Conservation (phyloP, 768 basidiomycete genomes). For the Lentinula raphanica region DNA sequence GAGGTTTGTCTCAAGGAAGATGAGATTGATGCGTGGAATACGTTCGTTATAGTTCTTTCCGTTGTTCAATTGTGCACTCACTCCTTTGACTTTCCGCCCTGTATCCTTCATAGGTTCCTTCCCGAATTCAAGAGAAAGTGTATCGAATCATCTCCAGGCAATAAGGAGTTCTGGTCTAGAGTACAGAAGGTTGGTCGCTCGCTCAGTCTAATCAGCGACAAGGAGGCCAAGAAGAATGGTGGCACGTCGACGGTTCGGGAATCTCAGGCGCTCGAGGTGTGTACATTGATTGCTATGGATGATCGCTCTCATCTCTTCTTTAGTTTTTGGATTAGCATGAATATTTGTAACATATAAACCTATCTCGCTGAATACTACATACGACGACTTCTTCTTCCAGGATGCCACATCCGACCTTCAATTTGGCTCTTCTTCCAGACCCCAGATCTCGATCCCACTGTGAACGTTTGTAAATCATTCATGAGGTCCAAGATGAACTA, state of each 20-base stretch:
- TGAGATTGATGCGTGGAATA: slow-evolving; percentile 80
- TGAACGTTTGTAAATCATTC: too few relatives aligned
- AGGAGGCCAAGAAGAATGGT: slow-evolving; percentile 57
- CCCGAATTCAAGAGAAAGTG: slow-evolving; percentile 54
- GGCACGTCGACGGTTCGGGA: slow-evolving; percentile 56
- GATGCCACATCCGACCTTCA: too few relatives aligned
- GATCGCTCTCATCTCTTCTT: not conserved
- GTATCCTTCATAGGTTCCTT: slow-evolving; percentile 51
- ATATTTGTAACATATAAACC: too few relatives aligned
- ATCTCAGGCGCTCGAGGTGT: slow-evolving; percentile 47
- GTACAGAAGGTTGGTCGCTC: slow-evolving; percentile 36
- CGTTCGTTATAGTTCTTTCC: slow-evolving; percentile 32
- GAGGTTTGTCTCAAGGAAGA: slow-evolving; percentile 70
- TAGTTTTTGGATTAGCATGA: not conserved
- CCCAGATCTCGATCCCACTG: too few relatives aligned
- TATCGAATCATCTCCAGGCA: slow-evolving; percentile 44
- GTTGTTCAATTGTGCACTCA: not conserved
- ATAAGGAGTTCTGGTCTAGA: slow-evolving; percentile 62
- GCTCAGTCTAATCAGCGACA: slow-evolving; percentile 45
- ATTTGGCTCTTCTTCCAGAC: too few relatives aligned
- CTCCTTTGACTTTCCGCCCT: not conserved
- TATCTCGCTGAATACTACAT: too few relatives aligned
- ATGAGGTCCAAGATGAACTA: too few relatives aligned
- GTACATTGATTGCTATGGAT: slow-evolving; percentile 8
- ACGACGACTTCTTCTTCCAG: too few relatives aligned